Percentiles rank a stretch among this genome's conserved stretches.
Evolutionary conservation across 2,329 filamentous ascomycete genomes (phyloP).

Genomic region (Aspergillus quadricinctus): DNA sequence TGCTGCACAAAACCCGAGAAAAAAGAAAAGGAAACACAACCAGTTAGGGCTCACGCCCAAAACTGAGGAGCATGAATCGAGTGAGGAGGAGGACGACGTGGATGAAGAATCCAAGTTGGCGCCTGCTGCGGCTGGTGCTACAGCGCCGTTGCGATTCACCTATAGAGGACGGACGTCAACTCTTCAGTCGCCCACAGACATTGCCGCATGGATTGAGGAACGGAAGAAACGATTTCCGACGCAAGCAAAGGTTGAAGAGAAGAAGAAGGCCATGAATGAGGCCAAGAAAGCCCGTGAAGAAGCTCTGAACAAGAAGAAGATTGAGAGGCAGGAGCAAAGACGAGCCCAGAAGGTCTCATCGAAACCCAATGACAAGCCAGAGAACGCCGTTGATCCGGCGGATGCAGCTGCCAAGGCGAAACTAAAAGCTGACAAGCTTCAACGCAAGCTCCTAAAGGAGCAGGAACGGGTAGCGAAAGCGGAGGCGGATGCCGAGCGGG

Average conservation of each 20-base stretch:
- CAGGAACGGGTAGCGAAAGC: conserved; percentile 49
- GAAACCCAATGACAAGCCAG: conserved; percentile 21
- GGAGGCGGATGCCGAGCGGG: conserved; percentile 39
- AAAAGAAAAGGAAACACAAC: conserved; percentile 43
- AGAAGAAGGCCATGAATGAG: conserved; percentile 61
- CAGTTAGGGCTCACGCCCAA: conserved; percentile 46
- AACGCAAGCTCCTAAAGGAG: conserved; percentile 58
- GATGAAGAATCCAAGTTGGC: conserved; percentile 44
- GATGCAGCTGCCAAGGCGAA: conserved; percentile 36
- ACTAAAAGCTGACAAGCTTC: conserved; percentile 39
- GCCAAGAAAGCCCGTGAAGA: conserved; percentile 47
- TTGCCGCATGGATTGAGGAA: conserved; percentile 76
- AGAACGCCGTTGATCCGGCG: conserved; percentile 20
- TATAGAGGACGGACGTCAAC: conserved; percentile 53
- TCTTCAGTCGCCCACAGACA: conserved; percentile 58
- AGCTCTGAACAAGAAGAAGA: conserved; percentile 36
- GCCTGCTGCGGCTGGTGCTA: conserved; percentile 14
- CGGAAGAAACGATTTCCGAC: conserved; percentile 78
- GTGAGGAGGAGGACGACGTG: conserved; percentile 43
- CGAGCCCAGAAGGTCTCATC: conserved; percentile 29
- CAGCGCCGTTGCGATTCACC: conserved; percentile 46
- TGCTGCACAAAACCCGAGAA: conserved; percentile 32
- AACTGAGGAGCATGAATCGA: conserved; percentile 43
- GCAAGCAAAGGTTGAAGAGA: conserved; percentile 59
- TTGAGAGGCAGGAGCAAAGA: conserved; percentile 33